Evolutionary conservation across 140 eudicot genomes (phyloP).

Genomic region (Cichorium intybus): DNA sequence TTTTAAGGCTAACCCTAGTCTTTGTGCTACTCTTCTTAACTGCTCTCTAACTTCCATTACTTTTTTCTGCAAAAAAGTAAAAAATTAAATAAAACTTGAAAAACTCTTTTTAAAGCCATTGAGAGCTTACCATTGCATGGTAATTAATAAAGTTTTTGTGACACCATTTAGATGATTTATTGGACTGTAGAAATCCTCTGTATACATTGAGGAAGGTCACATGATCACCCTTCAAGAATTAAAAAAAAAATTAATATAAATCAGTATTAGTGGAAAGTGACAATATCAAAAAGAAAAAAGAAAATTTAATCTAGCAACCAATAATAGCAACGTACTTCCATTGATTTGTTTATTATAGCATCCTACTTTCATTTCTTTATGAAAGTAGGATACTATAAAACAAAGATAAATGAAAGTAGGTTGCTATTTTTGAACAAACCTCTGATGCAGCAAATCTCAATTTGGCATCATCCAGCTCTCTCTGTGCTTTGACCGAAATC

Average conservation of each 20-base stretch:
- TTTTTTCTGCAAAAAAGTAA: constrained; percentile 52
- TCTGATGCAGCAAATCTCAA: constrained; percentile 95
- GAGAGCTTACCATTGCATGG: constrained; percentile 79
- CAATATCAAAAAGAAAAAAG: not conserved
- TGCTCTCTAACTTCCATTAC: constrained; percentile 80
- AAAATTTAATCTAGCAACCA: not conserved
- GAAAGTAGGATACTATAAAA: too few relatives aligned
- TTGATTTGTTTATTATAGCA: constrained; percentile 3
- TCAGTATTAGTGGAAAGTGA: not conserved
- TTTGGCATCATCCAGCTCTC: constrained; percentile 90
- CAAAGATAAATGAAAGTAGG: too few relatives aligned
- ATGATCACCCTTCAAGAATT: constrained; percentile 86
- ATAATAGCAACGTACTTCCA: constrained; percentile 2
- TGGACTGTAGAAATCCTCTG: constrained; percentile 77
- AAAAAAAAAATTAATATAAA: not conserved
- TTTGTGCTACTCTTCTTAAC: constrained; percentile 68
- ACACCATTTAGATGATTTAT: constrained; percentile 94
- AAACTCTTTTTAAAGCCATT: not conserved
- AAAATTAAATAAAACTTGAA: not conserved
- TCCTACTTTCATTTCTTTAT: too few relatives aligned
- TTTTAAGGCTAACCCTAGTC: constrained; percentile 73
- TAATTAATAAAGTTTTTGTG: constrained; percentile 85
- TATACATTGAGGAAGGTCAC: constrained; percentile 92
- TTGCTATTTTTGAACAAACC: constrained; percentile 32
- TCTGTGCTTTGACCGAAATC: constrained; percentile 77